Evolutionary conservation across 768 basidiomycete genomes (phyloP).

Genomic region (Boletus rex-veris): DNA sequence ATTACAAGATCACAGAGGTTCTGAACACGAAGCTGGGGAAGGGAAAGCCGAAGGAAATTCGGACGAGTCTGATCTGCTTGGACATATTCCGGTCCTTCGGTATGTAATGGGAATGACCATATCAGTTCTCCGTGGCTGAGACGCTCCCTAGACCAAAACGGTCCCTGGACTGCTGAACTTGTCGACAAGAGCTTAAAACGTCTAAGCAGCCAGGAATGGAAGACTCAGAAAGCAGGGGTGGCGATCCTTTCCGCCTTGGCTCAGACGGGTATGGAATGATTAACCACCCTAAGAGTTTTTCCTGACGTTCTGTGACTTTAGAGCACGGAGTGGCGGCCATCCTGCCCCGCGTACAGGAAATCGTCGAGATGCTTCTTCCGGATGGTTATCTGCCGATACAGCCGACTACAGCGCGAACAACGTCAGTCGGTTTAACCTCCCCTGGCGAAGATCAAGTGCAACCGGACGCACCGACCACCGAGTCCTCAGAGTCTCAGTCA

Average conservation of each 20-base stretch:
- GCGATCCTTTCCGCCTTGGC: constrained; percentile 21
- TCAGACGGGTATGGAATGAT: constrained; percentile 11
- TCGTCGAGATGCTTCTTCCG: constrained; percentile 19
- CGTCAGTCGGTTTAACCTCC: background rate
- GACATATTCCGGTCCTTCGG: constrained; percentile 21
- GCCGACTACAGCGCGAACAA: background rate
- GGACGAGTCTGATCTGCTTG: constrained; percentile 23
- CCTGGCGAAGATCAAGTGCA: background rate
- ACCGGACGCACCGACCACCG: background rate
- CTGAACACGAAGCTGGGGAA: constrained; percentile 13
- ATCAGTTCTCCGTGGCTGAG: background rate
- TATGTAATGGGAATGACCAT: background rate
- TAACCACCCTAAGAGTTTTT: background rate
- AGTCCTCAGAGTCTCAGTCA: background rate
- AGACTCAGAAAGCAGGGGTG: constrained; percentile 22
- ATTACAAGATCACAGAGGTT: constrained; percentile 16
- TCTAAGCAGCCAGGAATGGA: constrained; percentile 7
- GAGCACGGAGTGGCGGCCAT: constrained; percentile 17
- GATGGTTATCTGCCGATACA: constrained; percentile 4
- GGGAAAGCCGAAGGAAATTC: constrained; percentile 13
- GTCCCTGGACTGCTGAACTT: constrained; percentile 12
- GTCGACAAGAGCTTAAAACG: constrained; percentile 9
- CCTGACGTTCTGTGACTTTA: background rate
- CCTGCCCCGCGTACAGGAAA: constrained; percentile 2
- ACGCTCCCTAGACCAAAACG: constrained; percentile 1